A percentile compares a stretch with the other conserved stretches of the same genome.
phyloP scores from a whole-genome alignment of 495 filamentous ascomycete species.

The Neurospora sp. region DNA sequence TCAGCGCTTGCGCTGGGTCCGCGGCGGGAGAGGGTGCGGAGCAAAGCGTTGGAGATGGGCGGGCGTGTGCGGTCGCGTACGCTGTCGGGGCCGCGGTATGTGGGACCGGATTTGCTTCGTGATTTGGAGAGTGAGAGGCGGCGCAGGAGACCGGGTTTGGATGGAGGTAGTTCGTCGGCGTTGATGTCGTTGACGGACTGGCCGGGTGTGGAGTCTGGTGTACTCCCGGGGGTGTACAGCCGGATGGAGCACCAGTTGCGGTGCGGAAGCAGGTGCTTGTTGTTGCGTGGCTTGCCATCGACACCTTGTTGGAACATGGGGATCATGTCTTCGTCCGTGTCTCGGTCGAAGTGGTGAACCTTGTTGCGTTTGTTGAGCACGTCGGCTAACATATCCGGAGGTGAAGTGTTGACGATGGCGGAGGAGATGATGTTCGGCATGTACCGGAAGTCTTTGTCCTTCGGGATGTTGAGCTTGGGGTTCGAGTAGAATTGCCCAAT shows the following conservation, averaged over 20 bases:
- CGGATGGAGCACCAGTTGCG: conserved; percentile 90
- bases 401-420: conserved; percentile 82
- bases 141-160: conserved; percentile 23
- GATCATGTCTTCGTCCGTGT: conserved; percentile 93
- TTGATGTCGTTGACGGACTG: conserved; percentile 30
- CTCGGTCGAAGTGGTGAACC: conserved; percentile 72
- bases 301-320: conserved; percentile 84
- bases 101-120: conserved; percentile 7
- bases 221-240: conserved; percentile 65
- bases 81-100: conserved; percentile 19
- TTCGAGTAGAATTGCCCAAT: conserved; percentile 94
- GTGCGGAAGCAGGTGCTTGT: conserved; percentile 80
- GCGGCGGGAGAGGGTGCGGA: conserved; percentile 33
- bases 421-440: conserved; percentile 89
- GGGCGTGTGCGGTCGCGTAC: conserved; percentile 21
- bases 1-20: conserved; percentile 27
- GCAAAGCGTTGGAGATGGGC: conserved; percentile 20
- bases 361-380: conserved; percentile 90
- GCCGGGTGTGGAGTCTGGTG: conserved; percentile 56
- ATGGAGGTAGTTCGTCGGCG: conserved; percentile 18
- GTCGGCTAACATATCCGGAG: conserved; percentile 81
- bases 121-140: conserved; percentile 27
- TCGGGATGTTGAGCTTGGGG: conserved; percentile 63
- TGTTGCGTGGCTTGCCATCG: conserved; percentile 79
- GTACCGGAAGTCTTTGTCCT: conserved; percentile 87